phyloP scores from a whole-genome alignment of 148 eudicot species.

The Chenopodium suecicum region DNA sequence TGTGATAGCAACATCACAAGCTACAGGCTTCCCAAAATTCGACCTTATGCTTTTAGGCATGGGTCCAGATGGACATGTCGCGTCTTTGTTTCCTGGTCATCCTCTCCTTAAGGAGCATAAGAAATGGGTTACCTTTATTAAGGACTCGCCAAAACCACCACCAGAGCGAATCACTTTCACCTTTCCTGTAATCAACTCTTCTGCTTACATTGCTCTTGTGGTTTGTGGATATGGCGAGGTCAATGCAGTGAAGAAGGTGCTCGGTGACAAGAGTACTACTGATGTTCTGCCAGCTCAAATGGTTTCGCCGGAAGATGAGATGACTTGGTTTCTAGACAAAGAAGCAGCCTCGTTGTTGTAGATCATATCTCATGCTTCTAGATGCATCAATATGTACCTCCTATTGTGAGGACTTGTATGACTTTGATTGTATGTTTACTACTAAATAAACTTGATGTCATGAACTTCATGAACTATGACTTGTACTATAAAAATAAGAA shows the following conservation, averaged over 20 bases:
- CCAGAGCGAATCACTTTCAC: conserved; percentile 70
- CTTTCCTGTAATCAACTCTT: conserved; percentile 63
- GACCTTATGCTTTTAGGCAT: conserved; percentile 73
- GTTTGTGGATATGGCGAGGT: conserved; percentile 52
- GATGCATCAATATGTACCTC: background rate
- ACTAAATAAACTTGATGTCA: background rate
- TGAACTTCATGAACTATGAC: too few species aligned
- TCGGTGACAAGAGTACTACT: conserved; percentile 21
- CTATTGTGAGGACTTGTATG: too few species aligned
- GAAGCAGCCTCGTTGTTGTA: conserved; percentile 42
- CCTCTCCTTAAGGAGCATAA: conserved; percentile 44
- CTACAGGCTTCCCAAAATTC: conserved; percentile 53
- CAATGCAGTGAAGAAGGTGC: conserved; percentile 32
- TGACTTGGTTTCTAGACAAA: conserved; percentile 62
- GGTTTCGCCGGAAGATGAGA: conserved; percentile 52
- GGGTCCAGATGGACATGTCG: conserved; percentile 85
- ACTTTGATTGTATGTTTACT: background rate
- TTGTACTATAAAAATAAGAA: too few species aligned
- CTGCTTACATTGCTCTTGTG: conserved; percentile 58
- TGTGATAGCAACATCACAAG: conserved; percentile 37
- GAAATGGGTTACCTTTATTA: conserved; percentile 64
- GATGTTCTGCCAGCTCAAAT: conserved; percentile 34
- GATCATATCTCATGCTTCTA: background rate
- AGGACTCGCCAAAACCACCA: conserved; percentile 70
- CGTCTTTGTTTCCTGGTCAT: conserved; percentile 62